These are phyloP conservation scores for Ilex aquifolium DNA, from an alignment of 257 asterid species.

Conservation along the genomic window DNA sequence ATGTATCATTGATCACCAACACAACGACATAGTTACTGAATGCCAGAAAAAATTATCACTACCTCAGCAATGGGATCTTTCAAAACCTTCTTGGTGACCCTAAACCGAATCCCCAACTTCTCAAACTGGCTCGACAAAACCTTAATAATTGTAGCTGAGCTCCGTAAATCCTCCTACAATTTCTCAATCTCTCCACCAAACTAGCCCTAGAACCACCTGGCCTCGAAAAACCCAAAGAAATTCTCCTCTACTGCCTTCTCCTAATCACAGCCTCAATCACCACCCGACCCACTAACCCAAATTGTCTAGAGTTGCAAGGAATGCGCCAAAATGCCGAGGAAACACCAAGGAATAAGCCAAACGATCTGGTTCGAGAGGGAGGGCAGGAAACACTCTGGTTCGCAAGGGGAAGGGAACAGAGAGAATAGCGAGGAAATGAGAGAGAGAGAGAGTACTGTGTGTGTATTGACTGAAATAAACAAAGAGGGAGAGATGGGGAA, in stretches of 20 bases:
- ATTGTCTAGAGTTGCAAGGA: too few species aligned
- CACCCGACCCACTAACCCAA: conserved; percentile 45
- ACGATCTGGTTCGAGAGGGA: too few species aligned
- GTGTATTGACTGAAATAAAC: too few species aligned
- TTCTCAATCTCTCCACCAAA: conserved; percentile 73
- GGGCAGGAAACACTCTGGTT: too few species aligned
- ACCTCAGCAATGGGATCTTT: conserved; percentile 83
- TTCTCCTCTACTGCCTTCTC: conserved; percentile 81
- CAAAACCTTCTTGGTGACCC: conserved; percentile 58
- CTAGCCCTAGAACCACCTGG: conserved; percentile 25
- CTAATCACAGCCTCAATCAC: conserved; percentile 64
- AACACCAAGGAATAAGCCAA: too few species aligned
- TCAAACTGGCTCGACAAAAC: conserved; percentile 76
- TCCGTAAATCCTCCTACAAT: conserved; percentile 68
- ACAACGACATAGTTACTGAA: too few species aligned
- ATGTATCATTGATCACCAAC: too few species aligned
- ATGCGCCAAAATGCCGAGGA: too few species aligned
- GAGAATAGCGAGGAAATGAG: too few species aligned
- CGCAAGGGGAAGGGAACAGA: too few species aligned
- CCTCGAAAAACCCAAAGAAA: conserved; percentile 41
- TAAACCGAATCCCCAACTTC: conserved; percentile 76
- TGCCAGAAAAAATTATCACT: not conserved
- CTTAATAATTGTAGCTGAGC: conserved; percentile 48
- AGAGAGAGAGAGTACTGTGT: too few species aligned
- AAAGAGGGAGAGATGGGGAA: too few species aligned